Base-by-base conservation (phyloP, 1,284 basidiomycete genomes). In the Sparassis latifolia region DNA sequence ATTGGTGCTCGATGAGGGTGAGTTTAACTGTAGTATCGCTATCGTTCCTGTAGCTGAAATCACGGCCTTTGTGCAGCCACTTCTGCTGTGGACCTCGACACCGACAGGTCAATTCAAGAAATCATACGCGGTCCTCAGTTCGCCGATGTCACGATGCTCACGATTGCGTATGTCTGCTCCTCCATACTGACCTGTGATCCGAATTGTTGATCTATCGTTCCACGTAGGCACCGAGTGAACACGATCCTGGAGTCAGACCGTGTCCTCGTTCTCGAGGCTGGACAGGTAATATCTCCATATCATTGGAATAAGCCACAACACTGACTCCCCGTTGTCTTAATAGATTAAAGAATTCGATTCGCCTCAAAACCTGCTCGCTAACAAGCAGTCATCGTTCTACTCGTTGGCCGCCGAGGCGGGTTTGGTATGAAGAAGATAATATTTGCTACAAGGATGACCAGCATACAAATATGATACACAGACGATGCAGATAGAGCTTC, bases 241-340 rank as follows among this genome's bases (percentile, higher is more conserved):
- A 97, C 94, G 3, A 95, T 97, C 61, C 80, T 96, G 52, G 86
- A 93, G 60, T 92, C 84, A 39, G 86, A 90, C 57, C 80, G 84
- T 35, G 83, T 97, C 9, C 68, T 97, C 31, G 93, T 97, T 10
- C 80, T 97, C 68, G 83, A 86, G 56, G 73, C 84, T 20, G 94
- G 94, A 10, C 70, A 70, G 57, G 85, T 90, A 53, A 33, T 20
- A 20, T 20, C 20, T 20, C 20, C 20, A 20, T 20, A 1, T 20
- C 20, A 20, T 20, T 20, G 20, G 20, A 20, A 20, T 20, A 20
- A 20, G 20, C 20, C 20, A 20, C 20, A 20, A 20, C 20, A 20
- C 20, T 20, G 20, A 20, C 20, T 20, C 20, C 20, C 20, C 20
- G 20, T 20, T 20, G 20, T 20, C 20, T 20, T 20, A 20, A 5